Evolutionary conservation across 306 rosid species (phyloP), one percentile per base, ranked within the genome.

Genomic region (Castanea mollissima): DNA sequence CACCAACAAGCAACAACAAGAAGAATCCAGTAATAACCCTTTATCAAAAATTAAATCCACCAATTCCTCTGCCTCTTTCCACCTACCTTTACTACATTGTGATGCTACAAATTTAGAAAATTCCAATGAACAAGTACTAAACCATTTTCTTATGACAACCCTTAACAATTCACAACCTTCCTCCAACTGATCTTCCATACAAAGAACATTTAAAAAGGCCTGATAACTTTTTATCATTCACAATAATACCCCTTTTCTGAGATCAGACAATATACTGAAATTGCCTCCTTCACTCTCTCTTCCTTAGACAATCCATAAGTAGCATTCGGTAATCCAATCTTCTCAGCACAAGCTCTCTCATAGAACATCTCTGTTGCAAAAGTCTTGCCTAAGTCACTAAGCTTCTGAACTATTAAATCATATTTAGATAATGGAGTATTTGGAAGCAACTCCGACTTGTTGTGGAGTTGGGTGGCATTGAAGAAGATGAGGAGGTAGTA

Each of bases 31-130:
- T 74, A 74, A 59, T 6, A 79, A 41, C 34, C 75, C 82, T 63
- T 76, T 87, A 65, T 85, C 87, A 18, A 85, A 34, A 46, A 82
- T 65, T 21, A 74, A 21, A 71, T 67, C 74, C 73, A 87, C 62
- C 60, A 87, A 20, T 21, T 79, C 75, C 59, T 82, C 88, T 21
- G 85, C 88, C 75, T 77, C 88, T 77, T 77, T 77, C 90, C 88
- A 84, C 23, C 80, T 77, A 19, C 81, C 68, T 75, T 52, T 71
- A 32, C 32, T 41, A 32, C 88, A 82, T 4, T 82, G 51, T 51
- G 74, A 74, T 51, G 74, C 35, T 74, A 80, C 59, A 34, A 82
- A 79, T 67, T 76, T 69, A 20, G 88, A 85, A 76, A 85, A 74
- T n/a, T 74, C 83, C 14, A 69, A 55, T 58, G 88, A 74, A 71